Base-by-base conservation (phyloP, 1,284 basidiomycete species). In the Trametes versicolor region DNA sequence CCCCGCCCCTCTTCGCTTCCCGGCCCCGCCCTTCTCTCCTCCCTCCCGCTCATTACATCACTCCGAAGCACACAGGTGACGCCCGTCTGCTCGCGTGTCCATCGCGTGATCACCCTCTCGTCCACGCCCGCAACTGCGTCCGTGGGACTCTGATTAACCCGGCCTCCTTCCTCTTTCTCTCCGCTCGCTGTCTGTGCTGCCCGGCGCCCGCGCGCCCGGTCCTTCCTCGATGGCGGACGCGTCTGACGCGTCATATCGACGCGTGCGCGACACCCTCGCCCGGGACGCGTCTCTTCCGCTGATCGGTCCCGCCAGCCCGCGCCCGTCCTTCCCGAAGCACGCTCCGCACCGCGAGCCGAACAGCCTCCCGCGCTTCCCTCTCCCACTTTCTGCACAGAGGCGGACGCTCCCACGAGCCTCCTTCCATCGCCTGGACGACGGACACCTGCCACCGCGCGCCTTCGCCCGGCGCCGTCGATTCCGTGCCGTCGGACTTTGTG, bases 351-450 rank as follows among this genome's bases (percentile, higher is more conserved):
- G 48, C 52, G 62, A 57, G 36, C 62, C 62, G 62, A 62, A 55
- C 45, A 45, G 39, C 54, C 34, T 55, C 57, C 50, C 53, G 57
- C 62, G 67, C 65, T 66, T 68, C 48, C 60, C 45, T 51, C 56
- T 41, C 52, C 66, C 48, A 57, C 45, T 51, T 59, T 41, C 52
- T 41, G 43, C 29, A 21, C 37, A 23, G 19, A n/a, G 17, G 19
- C 41, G 19, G 29, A 43, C 15, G 34, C 53, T 41, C 64, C 25
- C 64, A 58, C 59, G 21, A 17, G 43, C 39, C 45, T 59, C 36
- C 63, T 68, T 65, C 67, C 62, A 69, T 69, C 64, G 60, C 51
- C 68, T 63, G 65, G 68, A 61, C 68, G 68, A 69, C 68, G 58
- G 63, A 65, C 68, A 66, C 58, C 65, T 69, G 63, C 68, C 68